phyloP scores from a whole-genome alignment of 306 rosid genomes.

The Cercis canadensis region DNA sequence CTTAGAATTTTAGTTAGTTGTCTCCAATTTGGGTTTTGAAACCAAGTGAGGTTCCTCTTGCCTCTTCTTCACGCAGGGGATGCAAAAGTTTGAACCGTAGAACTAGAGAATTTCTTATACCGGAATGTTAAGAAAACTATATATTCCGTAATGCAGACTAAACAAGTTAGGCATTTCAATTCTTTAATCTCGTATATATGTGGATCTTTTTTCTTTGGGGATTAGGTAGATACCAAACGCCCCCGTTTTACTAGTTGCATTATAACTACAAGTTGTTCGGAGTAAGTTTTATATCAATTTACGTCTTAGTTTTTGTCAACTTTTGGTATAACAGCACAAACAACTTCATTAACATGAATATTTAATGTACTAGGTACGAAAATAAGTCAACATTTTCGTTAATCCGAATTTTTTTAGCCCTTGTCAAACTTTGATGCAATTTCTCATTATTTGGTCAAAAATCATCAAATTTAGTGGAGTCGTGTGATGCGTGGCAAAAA shows the following conservation, averaged over 20 bases:
- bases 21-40: conserved; percentile 21
- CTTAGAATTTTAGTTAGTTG: conserved; percentile 11
- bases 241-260: conserved; percentile 30
- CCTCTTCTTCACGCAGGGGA: background rate
- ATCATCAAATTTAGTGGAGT: background rate
- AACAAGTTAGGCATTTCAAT: conserved; percentile 7
- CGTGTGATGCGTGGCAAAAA: no score
- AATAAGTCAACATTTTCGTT: conserved; percentile 2
- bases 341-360: conserved; percentile 41
- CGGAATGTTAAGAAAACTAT: background rate
- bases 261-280: conserved; percentile 22
- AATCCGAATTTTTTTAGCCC: conserved; percentile 13
- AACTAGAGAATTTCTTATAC: conserved; percentile 1
- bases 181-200: background rate
- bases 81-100: background rate
- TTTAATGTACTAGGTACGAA: background rate
- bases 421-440: background rate
- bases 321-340: conserved; percentile 57
- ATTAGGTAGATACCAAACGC: conserved; percentile 48
- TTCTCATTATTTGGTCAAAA: background rate
- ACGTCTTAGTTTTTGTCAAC: conserved; percentile 42
- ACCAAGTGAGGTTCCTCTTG: background rate
- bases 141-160: background rate
- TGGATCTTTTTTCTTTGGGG: conserved; percentile 21
- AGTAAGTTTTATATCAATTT: conserved; percentile 36